Evolutionary conservation across 2,329 filamentous ascomycete species (phyloP).

Genomic region (Colletotrichum sp.): DNA sequence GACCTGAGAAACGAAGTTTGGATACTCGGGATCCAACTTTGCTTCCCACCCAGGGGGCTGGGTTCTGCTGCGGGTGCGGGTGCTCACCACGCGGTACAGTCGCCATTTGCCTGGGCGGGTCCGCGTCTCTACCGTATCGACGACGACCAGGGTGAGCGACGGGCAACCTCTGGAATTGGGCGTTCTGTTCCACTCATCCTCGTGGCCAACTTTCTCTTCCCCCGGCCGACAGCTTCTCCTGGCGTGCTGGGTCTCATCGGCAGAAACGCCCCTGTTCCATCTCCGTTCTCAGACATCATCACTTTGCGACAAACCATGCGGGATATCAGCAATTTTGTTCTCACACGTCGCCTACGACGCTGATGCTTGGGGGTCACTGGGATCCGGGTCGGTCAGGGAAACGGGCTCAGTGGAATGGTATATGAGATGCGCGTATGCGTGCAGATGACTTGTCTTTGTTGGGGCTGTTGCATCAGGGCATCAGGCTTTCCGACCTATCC

Average conservation of each 20-base stretch:
- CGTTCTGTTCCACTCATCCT: conserved; percentile 17
- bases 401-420: background rate
- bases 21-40: background rate
- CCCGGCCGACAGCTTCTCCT: conserved; percentile 15
- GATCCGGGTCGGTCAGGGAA: background rate
- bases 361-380: background rate
- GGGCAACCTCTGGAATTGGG: conserved; percentile 15
- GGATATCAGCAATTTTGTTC: background rate
- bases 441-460: conserved; percentile 20
- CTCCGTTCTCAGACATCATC: background rate
- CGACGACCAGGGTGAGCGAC: conserved; percentile 10
- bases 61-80: background rate
- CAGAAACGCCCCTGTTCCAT: background rate
- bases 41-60: conserved; percentile 7
- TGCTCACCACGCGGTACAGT: background rate
- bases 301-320: background rate
- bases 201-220: conserved; percentile 8
- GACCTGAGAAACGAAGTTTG: background rate
- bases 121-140: conserved; percentile 15
- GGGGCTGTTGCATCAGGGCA: background rate
- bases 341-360: background rate
- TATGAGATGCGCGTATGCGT: background rate
- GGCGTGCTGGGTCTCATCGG: conserved; percentile 15
- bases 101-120: conserved; percentile 15
- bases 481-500: background rate